Conservation (phyloP, 306 rosid genomes). For the Herpetospermum pedunculosum region DNA sequence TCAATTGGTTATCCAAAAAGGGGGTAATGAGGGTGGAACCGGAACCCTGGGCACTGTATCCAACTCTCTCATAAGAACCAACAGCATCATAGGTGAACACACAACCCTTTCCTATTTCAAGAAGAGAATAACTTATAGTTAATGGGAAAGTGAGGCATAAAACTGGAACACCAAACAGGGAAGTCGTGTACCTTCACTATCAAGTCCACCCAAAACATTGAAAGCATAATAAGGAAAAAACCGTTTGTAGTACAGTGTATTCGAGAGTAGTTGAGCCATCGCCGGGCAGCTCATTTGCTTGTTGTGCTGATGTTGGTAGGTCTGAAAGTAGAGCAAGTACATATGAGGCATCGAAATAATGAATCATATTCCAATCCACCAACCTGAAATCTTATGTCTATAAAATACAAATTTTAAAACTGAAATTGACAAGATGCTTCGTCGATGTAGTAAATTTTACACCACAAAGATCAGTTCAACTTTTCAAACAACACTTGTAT, state of each 20-base stretch:
- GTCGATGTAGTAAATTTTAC: not conserved
- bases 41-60: slow-evolving; percentile 93
- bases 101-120: slow-evolving; percentile 78
- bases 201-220: slow-evolving; percentile 95
- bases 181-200: slow-evolving; percentile 63
- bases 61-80: slow-evolving; percentile 98
- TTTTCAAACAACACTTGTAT: not conserved
- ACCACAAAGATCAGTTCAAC: not conserved
- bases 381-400: not conserved
- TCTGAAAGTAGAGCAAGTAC: slow-evolving; percentile 24
- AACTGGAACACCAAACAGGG: slow-evolving; percentile 6
- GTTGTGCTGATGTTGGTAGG: slow-evolving; percentile 93
- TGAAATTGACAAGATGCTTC: not conserved
- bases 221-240: slow-evolving; percentile 94
- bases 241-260: slow-evolving; percentile 91
- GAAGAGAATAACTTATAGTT: not conserved
- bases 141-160: slow-evolving; percentile 6
- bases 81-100: slow-evolving; percentile 99
- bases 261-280: slow-evolving; percentile 91
- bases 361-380: not conserved
- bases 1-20: slow-evolving; percentile 76
- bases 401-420: not conserved
- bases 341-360: not conserved
- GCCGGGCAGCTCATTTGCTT: slow-evolving; percentile 99
- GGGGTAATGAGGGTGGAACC: slow-evolving; percentile 93